phyloP scores from a whole-genome alignment of 129 eudicot species.

The Artemisia argyi region DNA sequence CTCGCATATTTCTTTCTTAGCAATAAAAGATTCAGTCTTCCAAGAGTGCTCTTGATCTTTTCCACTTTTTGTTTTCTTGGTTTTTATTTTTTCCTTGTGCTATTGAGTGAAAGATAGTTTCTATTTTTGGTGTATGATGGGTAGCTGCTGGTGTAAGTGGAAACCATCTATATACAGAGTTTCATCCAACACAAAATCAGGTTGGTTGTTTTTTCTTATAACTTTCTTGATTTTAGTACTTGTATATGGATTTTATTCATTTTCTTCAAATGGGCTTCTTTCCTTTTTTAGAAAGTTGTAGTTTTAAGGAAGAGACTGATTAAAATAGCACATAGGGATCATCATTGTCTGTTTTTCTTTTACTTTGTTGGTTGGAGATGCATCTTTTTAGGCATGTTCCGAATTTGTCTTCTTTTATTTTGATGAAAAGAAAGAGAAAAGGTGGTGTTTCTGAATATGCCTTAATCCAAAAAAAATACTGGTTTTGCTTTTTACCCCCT shows the following conservation, averaged over 20 bases:
- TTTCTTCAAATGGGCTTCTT: slow-evolving; percentile 13
- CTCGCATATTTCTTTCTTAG: slow-evolving; percentile 25
- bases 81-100: slow-evolving; percentile 21
- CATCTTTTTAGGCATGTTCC: slow-evolving; percentile 28
- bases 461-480: not conserved
- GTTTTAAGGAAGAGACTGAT: not conserved
- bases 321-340: slow-evolving; percentile 25
- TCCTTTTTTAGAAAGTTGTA: not conserved
- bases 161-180: slow-evolving; percentile 63
- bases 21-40: slow-evolving; percentile 32
- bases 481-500: not conserved
- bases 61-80: slow-evolving; percentile 18
- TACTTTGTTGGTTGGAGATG: slow-evolving; percentile 27
- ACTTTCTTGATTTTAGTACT: not conserved
- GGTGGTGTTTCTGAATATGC: slow-evolving; percentile 17
- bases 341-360: slow-evolving; percentile 20
- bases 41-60: slow-evolving; percentile 8
- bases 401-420: slow-evolving; percentile 16
- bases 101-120: not conserved
- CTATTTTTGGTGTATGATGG: slow-evolving; percentile 42
- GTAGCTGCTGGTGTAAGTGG: slow-evolving; percentile 72
- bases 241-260: not conserved
- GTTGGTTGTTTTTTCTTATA: slow-evolving; percentile 35
- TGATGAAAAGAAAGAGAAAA: slow-evolving; percentile 15
- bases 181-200: slow-evolving; percentile 64